Evolutionary conservation across 2,329 filamentous ascomycete species (phyloP), one percentile per base, ranked within the genome.

Genomic region (Leptographium radiaticola): DNA sequence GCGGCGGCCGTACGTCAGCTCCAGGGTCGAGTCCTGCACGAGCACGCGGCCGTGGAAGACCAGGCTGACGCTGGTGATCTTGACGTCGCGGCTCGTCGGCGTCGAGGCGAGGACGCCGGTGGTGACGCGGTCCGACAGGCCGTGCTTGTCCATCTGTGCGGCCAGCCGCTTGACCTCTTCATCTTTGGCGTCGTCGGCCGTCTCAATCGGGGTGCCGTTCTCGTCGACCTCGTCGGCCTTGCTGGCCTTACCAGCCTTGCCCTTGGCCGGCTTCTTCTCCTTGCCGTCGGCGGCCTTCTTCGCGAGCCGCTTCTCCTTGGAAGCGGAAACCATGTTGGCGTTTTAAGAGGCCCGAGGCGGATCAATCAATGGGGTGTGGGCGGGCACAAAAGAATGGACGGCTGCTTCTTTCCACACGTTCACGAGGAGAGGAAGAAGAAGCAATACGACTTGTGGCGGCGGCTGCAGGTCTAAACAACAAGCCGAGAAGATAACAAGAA

Each of bases 11-110:
- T 89, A 93, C 68, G 87, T 91, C 65, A 98, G 79, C 72, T 98
- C 94, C 69, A 98, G 78, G 51, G 84, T 94, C 59, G 87, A 87
- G 72, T 98, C 93, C 67, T 84, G 91, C 73, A 98, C 87, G 57
- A 98, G 83, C 62, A 97, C 93, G 63, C 87, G 89, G 64, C 94
- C 93, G 79, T 98, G 94, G 82, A 98, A 98, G 59, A 96, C 91
- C 62, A 98, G 77, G 59, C 87, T 95, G 65, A 84, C 81, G 54
- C 89, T 95, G 61, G 85, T 95, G 69, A 98, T 93, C 79, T 98
- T 98, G 71, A 95, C 89, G 71, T 98, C 93, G 72, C 88, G 86
- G 75, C 87, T 94, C 62, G 87, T 77, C 59, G 80, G 71, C 59
- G 91, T 81, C 46, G 93, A 98, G 40, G 90, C 79, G 58, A 98